Evolutionary conservation across 2,329 filamentous ascomycete genomes (phyloP).

Genomic region (Sporothrix sp.): DNA sequence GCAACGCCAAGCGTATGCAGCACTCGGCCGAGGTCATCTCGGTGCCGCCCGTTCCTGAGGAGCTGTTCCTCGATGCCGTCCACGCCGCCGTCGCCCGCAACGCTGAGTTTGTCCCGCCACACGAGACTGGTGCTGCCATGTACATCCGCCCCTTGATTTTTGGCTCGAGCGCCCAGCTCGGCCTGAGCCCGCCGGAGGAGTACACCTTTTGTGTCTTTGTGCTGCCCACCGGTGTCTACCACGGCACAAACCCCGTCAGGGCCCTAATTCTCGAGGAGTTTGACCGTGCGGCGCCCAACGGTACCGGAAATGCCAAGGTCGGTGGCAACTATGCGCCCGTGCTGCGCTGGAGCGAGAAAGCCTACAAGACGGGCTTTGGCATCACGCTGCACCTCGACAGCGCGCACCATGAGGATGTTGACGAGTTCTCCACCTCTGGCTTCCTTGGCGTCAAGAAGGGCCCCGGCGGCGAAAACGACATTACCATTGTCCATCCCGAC

Average conservation of each 20-base stretch:
- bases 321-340: conserved; percentile 96
- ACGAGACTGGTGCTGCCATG: conserved; percentile 80
- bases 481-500: conserved; percentile 77
- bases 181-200: conserved; percentile 77
- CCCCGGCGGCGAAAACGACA: conserved; percentile 35
- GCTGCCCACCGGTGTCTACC: conserved; percentile 86
- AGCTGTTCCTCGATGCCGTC: conserved; percentile 66
- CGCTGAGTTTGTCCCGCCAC: conserved; percentile 82
- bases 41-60: conserved; percentile 68
- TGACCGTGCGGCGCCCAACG: conserved; percentile 84
- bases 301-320: conserved; percentile 84
- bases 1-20: conserved; percentile 77
- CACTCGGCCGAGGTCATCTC: conserved; percentile 76
- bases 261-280: conserved; percentile 86
- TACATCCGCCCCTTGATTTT: conserved; percentile 87
- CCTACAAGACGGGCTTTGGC: conserved; percentile 69
- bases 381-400: conserved; percentile 93
- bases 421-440: conserved; percentile 91
- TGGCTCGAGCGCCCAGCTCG: conserved; percentile 77
- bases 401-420: conserved; percentile 70
- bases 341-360: conserved; percentile 74
- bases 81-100: conserved; percentile 78
- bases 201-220: conserved; percentile 89
- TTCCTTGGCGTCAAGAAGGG: conserved; percentile 68
- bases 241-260: conserved; percentile 79